Evolutionary conservation across 2,329 filamentous ascomycete genomes (phyloP).

Genomic region (Fusarium solani-melongenae): DNA sequence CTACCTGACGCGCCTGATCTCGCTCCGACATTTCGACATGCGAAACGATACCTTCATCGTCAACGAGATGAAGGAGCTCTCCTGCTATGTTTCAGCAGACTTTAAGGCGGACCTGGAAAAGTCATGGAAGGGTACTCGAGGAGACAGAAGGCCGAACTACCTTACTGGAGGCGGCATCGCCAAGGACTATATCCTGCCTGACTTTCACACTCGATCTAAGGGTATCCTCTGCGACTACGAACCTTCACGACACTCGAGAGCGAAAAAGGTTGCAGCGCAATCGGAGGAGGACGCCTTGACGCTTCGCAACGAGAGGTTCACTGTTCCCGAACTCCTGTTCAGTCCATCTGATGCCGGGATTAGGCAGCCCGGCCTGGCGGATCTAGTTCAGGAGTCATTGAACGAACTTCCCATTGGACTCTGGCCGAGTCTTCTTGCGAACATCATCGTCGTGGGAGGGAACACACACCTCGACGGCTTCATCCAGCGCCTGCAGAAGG

Average conservation of each 20-base stretch:
- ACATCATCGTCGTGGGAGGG: conserved; percentile 89
- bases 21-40: conserved; percentile 93
- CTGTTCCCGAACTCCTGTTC: conserved; percentile 90
- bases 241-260: conserved; percentile 67
- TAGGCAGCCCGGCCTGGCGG: conserved; percentile 82
- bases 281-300: conserved; percentile 81
- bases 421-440: conserved; percentile 85
- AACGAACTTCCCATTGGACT: conserved; percentile 80
- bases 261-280: conserved; percentile 57
- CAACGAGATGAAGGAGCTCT: conserved; percentile 94
- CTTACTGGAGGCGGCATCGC: conserved; percentile 71
- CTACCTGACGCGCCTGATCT: conserved; percentile 88
- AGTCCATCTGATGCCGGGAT: conserved; percentile 87
- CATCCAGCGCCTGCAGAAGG: conserved; percentile 79
- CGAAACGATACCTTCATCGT: conserved; percentile 93
- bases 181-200: conserved; percentile 92
- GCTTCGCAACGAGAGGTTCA: conserved; percentile 91
- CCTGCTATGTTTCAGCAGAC: conserved; percentile 83
- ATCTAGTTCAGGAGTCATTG: conserved; percentile 84
- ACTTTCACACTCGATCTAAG: conserved; percentile 70
- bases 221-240: conserved; percentile 85
- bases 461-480: conserved; percentile 85
- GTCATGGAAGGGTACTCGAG: conserved; percentile 82
- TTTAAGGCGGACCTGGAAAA: conserved; percentile 83
- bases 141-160: conserved; percentile 64